Percentiles rank a stretch among this genome's conserved stretches.
phyloP scores from a whole-genome alignment of 176 grass and related monocot genomes.

The Aegilops bicornis region DNA sequence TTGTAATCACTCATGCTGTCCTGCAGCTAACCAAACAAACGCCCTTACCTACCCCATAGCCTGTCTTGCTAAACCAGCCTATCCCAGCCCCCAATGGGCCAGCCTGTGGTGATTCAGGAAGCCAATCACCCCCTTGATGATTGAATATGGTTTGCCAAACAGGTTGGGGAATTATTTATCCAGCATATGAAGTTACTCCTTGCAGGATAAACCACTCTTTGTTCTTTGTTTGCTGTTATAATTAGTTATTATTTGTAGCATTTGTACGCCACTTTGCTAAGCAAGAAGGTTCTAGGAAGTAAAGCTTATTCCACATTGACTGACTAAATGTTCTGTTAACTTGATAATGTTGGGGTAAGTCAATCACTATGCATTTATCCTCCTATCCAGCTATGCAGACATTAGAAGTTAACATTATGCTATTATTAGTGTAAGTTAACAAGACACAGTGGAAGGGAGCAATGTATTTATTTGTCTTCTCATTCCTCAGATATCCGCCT shows the following conservation, averaged over 20 bases:
- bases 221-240: background rate
- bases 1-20: background rate
- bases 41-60: background rate
- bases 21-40: background rate
- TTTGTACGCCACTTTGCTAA: constrained; percentile 2
- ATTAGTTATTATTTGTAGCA: background rate
- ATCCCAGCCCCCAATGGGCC: background rate
- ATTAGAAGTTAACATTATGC: background rate
- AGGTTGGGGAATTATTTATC: background rate
- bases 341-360: background rate
- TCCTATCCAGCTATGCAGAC: background rate
- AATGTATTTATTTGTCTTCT: constrained; percentile 9
- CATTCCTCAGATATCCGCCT: background rate
- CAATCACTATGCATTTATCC: background rate
- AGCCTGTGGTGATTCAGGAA: background rate
- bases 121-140: background rate
- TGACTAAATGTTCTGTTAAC: constrained; percentile 4
- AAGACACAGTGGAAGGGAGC: background rate
- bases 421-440: background rate
- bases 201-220: background rate
- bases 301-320: background rate
- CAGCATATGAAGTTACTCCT: background rate
- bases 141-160: background rate
- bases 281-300: background rate
- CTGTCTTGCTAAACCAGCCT: background rate